Base-by-base conservation (phyloP, 1,284 basidiomycete species). In the Cutaneotrichosporon cutaneum region DNA sequence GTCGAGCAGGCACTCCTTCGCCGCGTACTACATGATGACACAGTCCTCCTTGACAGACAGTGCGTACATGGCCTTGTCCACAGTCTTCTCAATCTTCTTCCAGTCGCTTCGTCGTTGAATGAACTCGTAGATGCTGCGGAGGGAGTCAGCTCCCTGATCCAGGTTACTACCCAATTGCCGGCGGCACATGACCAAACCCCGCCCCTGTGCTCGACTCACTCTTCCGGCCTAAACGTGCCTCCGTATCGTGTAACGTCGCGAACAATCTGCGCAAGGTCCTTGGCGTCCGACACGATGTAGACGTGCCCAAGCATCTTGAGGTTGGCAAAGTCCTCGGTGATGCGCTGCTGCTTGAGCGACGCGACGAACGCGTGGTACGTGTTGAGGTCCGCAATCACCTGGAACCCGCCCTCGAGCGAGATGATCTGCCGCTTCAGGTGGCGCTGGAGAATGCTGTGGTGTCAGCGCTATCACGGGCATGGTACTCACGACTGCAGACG, bases 341-440 rank as follows among this genome's bases (percentile, higher is more conserved):
- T 88, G 26, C 83, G 68, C 51, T 77, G 81, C 64, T 82, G 81
- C 56, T 89, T 92, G 54, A 96, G 82, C 14, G 89, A 88, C 0
- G 87, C 81, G 55, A 98, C 88, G 77, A 98, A 99, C 0, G 85
- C 77, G 75, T 96, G 87, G 77, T 98, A 97, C 1, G 90, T 86
- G 77, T 98, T 98, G 65, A 99, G 81, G 78, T 99, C 96, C 1
- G 94, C 89, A 61, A 99, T 98, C 61, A 98, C 88, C 70, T 94
- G 92, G 78, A 97, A 96, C 0, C 94, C 94, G 18, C 96, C 96
- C 58, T 83, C 86, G 26, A 96, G 84, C 0, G 92, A 96, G 66
- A 99, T 95, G 71, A 96, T 96, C 74, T 96, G 92, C 2, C 93
- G 85, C 72, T 99, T 98, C 74, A 99, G 88, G 71, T 99, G 96